Percentiles rank a stretch among this genome's conserved stretches.
Evolutionary conservation across 305 asterid genomes (phyloP).

Genomic region (Fraxinus ornus): DNA sequence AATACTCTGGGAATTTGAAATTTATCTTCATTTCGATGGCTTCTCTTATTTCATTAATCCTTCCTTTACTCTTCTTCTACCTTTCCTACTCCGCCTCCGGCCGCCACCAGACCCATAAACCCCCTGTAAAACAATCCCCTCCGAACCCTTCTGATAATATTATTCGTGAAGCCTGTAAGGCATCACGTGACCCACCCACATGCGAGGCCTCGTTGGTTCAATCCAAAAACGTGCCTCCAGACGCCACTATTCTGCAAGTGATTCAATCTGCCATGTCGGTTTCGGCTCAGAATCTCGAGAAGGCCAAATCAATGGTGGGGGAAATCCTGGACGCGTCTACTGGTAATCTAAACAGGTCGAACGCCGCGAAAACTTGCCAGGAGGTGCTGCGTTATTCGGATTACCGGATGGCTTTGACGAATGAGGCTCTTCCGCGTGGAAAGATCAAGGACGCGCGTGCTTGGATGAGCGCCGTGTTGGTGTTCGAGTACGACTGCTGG

Average conservation of each 20-base stretch:
- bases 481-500: constrained; percentile 56
- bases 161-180: constrained; percentile 51
- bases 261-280: constrained; percentile 36
- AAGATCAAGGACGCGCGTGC: constrained; percentile 61
- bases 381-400: constrained; percentile 36
- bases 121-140: background rate
- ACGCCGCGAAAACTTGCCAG: constrained; percentile 41
- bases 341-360: constrained; percentile 47
- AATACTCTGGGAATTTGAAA: background rate
- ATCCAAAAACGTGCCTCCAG: constrained; percentile 25
- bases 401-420: constrained; percentile 32
- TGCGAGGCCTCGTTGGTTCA: constrained; percentile 47
- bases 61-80: constrained; percentile 32
- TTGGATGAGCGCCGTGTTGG: constrained; percentile 59
- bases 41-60: constrained; percentile 8
- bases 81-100: constrained; percentile 27
- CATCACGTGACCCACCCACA: constrained; percentile 48
- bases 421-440: constrained; percentile 33
- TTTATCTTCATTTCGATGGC: constrained; percentile 32
- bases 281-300: constrained; percentile 35
- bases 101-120: constrained; percentile 16
- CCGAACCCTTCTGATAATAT: background rate
- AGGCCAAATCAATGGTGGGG: constrained; percentile 33
- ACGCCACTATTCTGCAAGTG: constrained; percentile 38
- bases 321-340: constrained; percentile 34